Evolutionary conservation across 2,329 filamentous ascomycete genomes (phyloP).

Genomic region (Emmonsia crescens): DNA sequence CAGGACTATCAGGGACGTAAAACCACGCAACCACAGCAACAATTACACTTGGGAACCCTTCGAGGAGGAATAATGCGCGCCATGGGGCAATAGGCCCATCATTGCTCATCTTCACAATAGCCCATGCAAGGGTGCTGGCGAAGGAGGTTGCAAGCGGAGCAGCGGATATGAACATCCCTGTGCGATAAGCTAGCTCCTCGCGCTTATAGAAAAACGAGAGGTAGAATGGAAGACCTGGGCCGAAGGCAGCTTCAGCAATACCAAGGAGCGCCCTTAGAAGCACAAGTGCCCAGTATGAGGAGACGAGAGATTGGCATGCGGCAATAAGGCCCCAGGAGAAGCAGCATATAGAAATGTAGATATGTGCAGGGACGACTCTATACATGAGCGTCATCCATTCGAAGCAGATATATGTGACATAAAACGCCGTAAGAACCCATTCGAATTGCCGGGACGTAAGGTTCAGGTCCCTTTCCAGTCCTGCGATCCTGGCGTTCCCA

Average conservation of each 20-base stretch:
- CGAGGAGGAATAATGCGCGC: conserved; percentile 74
- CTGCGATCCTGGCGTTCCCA: conserved; percentile 53
- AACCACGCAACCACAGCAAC: conserved; percentile 63
- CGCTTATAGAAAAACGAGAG: conserved; percentile 53
- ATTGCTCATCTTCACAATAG: conserved; percentile 59
- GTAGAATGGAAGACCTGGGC: conserved; percentile 54
- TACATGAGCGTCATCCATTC: conserved; percentile 58
- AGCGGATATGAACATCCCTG: conserved; percentile 75
- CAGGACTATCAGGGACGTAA: conserved; percentile 65
- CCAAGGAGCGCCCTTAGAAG: conserved; percentile 38
- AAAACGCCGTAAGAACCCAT: conserved; percentile 53
- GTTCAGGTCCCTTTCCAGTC: conserved; percentile 43
- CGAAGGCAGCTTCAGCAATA: conserved; percentile 51
- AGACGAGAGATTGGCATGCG: conserved; percentile 58
- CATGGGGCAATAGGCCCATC: conserved; percentile 63
- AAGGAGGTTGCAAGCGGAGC: conserved; percentile 53
- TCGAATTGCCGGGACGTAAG: conserved; percentile 48
- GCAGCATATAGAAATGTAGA: conserved; percentile 52
- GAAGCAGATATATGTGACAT: conserved; percentile 53
- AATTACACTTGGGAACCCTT: conserved; percentile 74
- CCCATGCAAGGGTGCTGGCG: conserved; percentile 65
- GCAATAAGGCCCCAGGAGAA: conserved; percentile 69
- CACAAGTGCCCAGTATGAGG: conserved; percentile 49
- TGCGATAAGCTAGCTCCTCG: conserved; percentile 70
- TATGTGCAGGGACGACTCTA: conserved; percentile 48